These are phyloP conservation scores for Fragilariopsis cylindrus DNA, from an alignment of 108 stramenopile genomes.

Conservation along the genomic window DNA sequence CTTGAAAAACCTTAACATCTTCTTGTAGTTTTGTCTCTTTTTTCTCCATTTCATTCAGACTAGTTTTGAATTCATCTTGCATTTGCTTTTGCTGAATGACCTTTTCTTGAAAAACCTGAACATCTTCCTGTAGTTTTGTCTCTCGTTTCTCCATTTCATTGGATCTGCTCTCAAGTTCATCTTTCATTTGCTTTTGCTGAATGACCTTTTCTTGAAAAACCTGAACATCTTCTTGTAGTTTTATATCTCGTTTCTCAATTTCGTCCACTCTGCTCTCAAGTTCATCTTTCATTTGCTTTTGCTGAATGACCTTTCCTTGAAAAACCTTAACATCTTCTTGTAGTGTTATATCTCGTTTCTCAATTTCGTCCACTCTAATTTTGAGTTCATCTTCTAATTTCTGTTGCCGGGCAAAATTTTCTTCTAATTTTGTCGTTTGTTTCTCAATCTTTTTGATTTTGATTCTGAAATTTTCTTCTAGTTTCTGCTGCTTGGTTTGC, in stretches of 20 bases:
- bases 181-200: not conserved
- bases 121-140: not conserved
- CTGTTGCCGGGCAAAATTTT: not conserved
- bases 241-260: not conserved
- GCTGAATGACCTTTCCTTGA: not conserved
- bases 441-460: not conserved
- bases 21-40: not conserved
- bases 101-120: slow-evolving; percentile 6
- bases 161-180: not conserved
- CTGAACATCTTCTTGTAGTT: not conserved
- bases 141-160: not conserved
- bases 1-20: not conserved
- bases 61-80: not conserved
- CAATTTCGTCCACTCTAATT: not conserved
- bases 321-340: not conserved
- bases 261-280: not conserved
- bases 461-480: not conserved
- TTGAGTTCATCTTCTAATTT: not conserved
- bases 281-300: not conserved
- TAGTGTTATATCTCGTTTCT: not conserved
- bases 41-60: not conserved
- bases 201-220: not conserved
- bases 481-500: not conserved
- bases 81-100: not conserved
- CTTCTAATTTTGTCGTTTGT: not conserved